Evolutionary conservation across 371 early-diverging fungal species (phyloP).

Genomic region (Mortierella sp.): DNA sequence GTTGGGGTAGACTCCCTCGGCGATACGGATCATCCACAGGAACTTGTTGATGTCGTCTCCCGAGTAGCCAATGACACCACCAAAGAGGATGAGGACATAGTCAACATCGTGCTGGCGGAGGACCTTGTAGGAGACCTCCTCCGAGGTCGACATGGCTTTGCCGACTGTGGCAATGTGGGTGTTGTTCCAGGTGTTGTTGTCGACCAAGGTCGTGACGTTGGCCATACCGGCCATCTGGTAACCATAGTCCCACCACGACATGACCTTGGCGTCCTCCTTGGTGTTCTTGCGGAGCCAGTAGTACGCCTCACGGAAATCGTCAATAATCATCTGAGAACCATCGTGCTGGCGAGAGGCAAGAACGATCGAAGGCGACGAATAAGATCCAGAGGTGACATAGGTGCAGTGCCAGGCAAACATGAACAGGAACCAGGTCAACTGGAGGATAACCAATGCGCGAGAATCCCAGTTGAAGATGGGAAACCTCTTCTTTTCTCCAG

Average conservation of each 20-base stretch:
- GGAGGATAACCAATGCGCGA: constrained; percentile 64
- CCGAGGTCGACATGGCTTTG: constrained; percentile 91
- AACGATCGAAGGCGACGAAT: constrained; percentile 99
- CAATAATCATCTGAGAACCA: constrained; percentile 95
- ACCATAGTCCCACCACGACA: constrained; percentile 99
- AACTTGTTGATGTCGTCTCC: constrained; percentile 99
- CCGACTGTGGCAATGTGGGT: constrained; percentile 99
- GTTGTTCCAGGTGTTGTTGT: constrained; percentile 99
- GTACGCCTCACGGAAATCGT: constrained; percentile 99
- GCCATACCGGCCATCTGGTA: constrained; percentile 99
- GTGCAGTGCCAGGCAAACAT: constrained; percentile 98
- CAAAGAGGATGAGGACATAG: constrained; percentile 97
- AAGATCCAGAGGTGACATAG: constrained; percentile 97
- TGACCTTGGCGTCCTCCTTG: constrained; percentile 90
- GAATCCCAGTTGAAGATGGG: constrained; percentile 61
- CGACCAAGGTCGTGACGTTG: constrained; percentile 96
- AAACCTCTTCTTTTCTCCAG: constrained; percentile 52
- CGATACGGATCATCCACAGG: constrained; percentile 99
- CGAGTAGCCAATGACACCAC: constrained; percentile 95
- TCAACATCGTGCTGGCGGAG: constrained; percentile 95
- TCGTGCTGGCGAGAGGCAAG: constrained; percentile 89
- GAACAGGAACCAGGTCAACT: constrained; percentile 75
- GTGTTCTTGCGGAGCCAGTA: constrained; percentile 99
- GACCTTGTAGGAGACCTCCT: constrained; percentile 92
- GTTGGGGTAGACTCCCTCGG: constrained; percentile 96